phyloP scores from a whole-genome alignment of 108 stramenopile genomes.

The Skeletonema potamos region DNA sequence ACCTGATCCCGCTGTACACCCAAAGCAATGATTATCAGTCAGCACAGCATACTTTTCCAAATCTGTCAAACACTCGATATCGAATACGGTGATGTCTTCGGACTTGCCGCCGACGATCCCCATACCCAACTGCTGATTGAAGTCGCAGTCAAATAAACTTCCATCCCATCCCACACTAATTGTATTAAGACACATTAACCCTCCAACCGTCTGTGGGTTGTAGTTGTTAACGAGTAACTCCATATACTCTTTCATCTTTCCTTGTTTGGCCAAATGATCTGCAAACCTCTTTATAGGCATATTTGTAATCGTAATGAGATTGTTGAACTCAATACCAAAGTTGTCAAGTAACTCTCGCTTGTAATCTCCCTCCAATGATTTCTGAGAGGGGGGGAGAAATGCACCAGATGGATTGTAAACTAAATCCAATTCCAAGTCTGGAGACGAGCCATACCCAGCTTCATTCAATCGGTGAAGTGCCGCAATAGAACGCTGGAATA shows the following conservation, averaged over 20 bases:
- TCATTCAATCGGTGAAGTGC: constrained; percentile 91
- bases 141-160: constrained; percentile 94
- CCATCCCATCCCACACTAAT: constrained; percentile 85
- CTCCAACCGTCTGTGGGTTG: constrained; percentile 79
- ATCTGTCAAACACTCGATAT: constrained; percentile 83
- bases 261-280: constrained; percentile 87
- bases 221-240: constrained; percentile 93
- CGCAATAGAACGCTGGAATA: constrained; percentile 91
- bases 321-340: constrained; percentile 93
- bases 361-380: constrained; percentile 80
- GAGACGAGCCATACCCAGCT: constrained; percentile 81
- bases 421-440: constrained; percentile 75
- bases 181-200: constrained; percentile 88
- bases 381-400: constrained; percentile 90
- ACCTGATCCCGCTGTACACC: constrained; percentile 96
- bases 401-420: constrained; percentile 98
- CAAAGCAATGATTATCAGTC: constrained; percentile 97
- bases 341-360: constrained; percentile 82
- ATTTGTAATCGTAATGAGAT: constrained; percentile 94
- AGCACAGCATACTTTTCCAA: constrained; percentile 67
- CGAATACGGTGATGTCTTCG: constrained; percentile 73
- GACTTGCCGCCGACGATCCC: constrained; percentile 48
- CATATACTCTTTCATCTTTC: constrained; percentile 95
- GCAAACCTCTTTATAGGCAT: constrained; percentile 96
- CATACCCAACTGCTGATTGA: constrained; percentile 96